A percentile compares a stretch with the other conserved stretches of the same genome.
phyloP scores from a whole-genome alignment of 345 rosid species.

The Clarkia xantiana region DNA sequence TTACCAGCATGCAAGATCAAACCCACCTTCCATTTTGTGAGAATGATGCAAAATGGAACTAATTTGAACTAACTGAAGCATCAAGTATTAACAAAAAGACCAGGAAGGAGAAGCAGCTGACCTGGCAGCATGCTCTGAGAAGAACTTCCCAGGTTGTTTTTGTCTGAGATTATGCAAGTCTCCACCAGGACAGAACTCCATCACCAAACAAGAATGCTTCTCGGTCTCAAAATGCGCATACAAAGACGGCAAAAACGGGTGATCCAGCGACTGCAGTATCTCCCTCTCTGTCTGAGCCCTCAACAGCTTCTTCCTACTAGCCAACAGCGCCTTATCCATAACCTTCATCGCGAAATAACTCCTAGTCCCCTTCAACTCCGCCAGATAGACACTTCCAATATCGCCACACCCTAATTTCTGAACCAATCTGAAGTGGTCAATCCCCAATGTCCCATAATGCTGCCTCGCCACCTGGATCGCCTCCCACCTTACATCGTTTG shows the following conservation, averaged over 20 bases:
- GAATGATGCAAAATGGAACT: neutral
- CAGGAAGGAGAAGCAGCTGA: constrained; percentile 12
- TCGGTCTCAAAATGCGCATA: constrained; percentile 80
- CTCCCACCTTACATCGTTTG: constrained; percentile 80
- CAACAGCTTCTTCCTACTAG: constrained; percentile 74
- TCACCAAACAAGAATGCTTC: constrained; percentile 61
- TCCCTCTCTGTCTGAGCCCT: constrained; percentile 85
- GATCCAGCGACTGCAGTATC: constrained; percentile 77
- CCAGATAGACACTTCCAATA: constrained; percentile 67
- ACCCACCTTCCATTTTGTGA: too few species aligned
- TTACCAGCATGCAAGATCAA: too few species aligned
- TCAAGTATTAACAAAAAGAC: neutral
- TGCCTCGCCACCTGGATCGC: constrained; percentile 57
- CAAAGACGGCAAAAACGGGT: constrained; percentile 80
- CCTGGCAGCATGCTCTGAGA: constrained; percentile 88
- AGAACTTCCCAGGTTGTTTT: constrained; percentile 73
- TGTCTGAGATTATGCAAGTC: constrained; percentile 74
- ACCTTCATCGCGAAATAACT: constrained; percentile 67
- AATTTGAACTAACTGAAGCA: neutral
- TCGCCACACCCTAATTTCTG: constrained; percentile 67
- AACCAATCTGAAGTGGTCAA: constrained; percentile 49
- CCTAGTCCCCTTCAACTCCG: constrained; percentile 65
- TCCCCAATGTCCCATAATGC: constrained; percentile 32
- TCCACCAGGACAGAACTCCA: constrained; percentile 99
- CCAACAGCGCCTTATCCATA: constrained; percentile 62